Conservation (phyloP, 345 rosid species). For the Linum trigynum region DNA sequence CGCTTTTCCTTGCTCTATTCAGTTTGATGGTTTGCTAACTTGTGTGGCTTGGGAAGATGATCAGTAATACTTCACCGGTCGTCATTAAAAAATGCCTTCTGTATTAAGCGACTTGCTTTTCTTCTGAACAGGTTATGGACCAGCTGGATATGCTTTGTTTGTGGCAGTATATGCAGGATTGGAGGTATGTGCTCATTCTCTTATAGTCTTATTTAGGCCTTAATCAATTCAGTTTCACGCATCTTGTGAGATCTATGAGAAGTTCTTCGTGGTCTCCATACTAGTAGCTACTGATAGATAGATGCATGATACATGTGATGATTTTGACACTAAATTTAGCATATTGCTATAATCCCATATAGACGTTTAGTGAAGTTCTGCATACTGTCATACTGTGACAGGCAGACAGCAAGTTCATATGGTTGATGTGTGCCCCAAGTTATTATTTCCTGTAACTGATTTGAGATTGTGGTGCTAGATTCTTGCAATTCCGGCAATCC, state of each 20-base stretch:
- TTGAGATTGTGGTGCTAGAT: constrained; percentile 34
- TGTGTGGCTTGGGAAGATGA: too few relatives aligned
- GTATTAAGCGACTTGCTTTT: constrained; percentile 4
- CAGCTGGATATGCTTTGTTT: constrained; percentile 90
- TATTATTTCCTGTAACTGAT: constrained; percentile 9
- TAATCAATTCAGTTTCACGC: neutral
- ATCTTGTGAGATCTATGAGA: neutral
- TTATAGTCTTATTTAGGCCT: neutral
- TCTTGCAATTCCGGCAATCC: constrained; percentile 92
- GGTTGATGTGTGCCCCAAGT: neutral
- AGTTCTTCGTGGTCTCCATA: neutral
- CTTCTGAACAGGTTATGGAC: constrained; percentile 65
- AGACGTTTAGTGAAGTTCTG: too few relatives aligned
- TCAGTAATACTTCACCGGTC: neutral
- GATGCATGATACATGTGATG: too few relatives aligned
- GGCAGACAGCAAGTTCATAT: neutral
- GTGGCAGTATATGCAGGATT: constrained; percentile 88
- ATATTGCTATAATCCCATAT: too few relatives aligned
- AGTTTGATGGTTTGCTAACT: too few relatives aligned
- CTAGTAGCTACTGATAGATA: neutral
- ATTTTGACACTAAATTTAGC: too few relatives aligned
- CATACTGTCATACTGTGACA: too few relatives aligned
- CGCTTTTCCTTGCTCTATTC: too few relatives aligned
- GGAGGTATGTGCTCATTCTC: constrained; percentile 44
- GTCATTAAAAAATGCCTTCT: neutral